phyloP scores from a whole-genome alignment of 805 yeast species.

The Sporopachydermia lactativora region DNA sequence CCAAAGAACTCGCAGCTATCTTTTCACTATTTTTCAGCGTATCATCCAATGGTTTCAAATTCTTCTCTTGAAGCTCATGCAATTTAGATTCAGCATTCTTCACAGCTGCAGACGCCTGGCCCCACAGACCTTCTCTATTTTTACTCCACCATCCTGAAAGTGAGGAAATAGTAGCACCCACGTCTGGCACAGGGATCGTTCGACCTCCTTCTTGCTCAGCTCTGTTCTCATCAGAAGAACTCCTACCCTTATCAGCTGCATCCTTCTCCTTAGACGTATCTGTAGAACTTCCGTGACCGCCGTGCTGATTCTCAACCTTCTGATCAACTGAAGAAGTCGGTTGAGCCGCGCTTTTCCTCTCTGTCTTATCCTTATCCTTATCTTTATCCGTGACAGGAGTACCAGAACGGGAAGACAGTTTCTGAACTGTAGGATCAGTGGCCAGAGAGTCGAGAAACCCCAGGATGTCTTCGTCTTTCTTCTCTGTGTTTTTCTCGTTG shows the following conservation, averaged over 20 bases:
- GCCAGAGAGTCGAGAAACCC: conserved; percentile 27
- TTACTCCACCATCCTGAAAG: conserved; percentile 23
- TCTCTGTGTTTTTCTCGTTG: neutral
- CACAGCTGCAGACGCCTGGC: conserved; percentile 23
- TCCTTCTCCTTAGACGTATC: neutral
- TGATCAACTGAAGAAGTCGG: neutral
- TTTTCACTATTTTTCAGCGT: neutral
- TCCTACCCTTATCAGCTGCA: too few relatives aligned
- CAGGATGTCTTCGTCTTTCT: conserved; percentile 23
- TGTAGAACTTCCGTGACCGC: too few relatives aligned
- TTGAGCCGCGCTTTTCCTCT: neutral
- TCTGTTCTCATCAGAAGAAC: too few relatives aligned
- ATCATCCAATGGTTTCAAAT: conserved; percentile 10
- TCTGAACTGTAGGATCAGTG: conserved; percentile 10
- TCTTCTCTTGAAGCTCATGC: conserved; percentile 21
- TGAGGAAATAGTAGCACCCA: conserved; percentile 15
- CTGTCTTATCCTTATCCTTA: neutral
- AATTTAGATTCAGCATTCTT: conserved; percentile 27
- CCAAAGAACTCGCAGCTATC: neutral
- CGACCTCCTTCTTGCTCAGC: conserved; percentile 3
- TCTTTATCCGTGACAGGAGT: conserved; percentile 8
- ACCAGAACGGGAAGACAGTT: conserved; percentile 5
- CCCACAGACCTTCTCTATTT: conserved; percentile 25
- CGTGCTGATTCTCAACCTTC: neutral
- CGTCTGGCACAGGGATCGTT: conserved; percentile 11